Evolutionary conservation across 2,329 filamentous ascomycete genomes (phyloP), one percentile per base, ranked within the genome.

Genomic region (Cladosporium velox): DNA sequence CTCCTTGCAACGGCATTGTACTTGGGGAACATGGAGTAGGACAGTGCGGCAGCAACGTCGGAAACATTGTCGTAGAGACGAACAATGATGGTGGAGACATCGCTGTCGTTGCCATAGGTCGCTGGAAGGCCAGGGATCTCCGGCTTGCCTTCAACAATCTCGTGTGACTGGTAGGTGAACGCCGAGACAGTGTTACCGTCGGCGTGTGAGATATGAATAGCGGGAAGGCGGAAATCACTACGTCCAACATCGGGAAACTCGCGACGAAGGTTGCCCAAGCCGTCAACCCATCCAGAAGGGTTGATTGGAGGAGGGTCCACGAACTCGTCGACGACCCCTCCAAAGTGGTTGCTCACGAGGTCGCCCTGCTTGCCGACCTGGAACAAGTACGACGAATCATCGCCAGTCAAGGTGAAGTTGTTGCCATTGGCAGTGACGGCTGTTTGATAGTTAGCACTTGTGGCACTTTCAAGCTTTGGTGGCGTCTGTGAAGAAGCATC

Each of bases 171-270:
- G 71, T 89, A 90, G 47, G 79, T 79, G 66, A 90, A 83, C 8
- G 84, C 83, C 7, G 83, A 85, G 15, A 90, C 82, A 0, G 86
- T 88, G 67, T 86, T 82, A 34, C 87, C 87, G 18, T 81, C 81
- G 1, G 83, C 77, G 70, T 90, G 87, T 63, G 81, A 80, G 70
- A 90, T 86, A 44, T 85, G 83, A 14, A 90, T 81, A 0, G 88
- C 87, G 0, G 88, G 88, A 2, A 84, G 77, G 3, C 88, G 83
- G 69, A 88, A 87, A 71, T 90, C 88, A 18, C 87, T 87, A 8
- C 87, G 82, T 0, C 88, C 87, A 4, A 87, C 78, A 67, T 90
- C 87, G 1, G 88, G 88, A 64, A 88, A 89, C 72, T 90, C 88
- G 32, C 88, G 83, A 18, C 85, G 82, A 18, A 83, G 73, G 51